phyloP scores from a whole-genome alignment of 2,329 filamentous ascomycete genomes.

The Raffaelea arxii region DNA sequence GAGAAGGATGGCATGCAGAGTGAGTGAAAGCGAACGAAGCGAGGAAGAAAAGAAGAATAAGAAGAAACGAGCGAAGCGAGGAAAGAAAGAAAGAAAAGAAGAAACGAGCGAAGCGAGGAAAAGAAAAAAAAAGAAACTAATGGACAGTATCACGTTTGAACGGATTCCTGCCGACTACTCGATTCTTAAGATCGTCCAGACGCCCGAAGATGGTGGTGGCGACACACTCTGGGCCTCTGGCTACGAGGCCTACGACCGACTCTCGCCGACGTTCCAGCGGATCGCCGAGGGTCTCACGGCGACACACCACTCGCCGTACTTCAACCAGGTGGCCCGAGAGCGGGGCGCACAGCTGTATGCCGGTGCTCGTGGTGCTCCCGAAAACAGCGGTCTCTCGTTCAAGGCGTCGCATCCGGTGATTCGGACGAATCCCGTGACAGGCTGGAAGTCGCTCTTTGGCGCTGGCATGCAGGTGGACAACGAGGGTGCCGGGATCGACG shows the following conservation, averaged over 20 bases:
- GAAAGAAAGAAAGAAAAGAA: neutral
- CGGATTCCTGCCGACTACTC: constrained; percentile 41
- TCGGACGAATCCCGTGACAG: constrained; percentile 53
- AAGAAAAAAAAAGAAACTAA: no score
- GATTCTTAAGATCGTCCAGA: constrained; percentile 36
- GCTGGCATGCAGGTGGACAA: constrained; percentile 31
- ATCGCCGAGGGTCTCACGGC: constrained; percentile 35
- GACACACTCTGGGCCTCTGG: constrained; percentile 33
- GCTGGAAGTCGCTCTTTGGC: constrained; percentile 46
- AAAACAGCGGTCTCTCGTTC: constrained; percentile 42
- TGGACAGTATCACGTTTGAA: constrained; percentile 36
- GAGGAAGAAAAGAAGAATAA: neutral
- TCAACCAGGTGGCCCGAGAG: constrained; percentile 28
- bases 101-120: no score
- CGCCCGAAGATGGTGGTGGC: constrained; percentile 28
- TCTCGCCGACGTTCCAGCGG: constrained; percentile 34
- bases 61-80: constrained; percentile 2
- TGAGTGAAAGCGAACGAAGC: constrained; percentile 10
- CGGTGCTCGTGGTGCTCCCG: constrained; percentile 40
- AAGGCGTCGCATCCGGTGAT: constrained; percentile 44
- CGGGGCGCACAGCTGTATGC: no score
- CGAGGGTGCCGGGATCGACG: no score
- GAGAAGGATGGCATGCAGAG: constrained; percentile 35
- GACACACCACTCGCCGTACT: constrained; percentile 16
- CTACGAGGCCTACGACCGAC: constrained; percentile 37